Evolutionary conservation across 208 protist genomes (phyloP).

Genomic region (Crithidia acanthocephali): DNA sequence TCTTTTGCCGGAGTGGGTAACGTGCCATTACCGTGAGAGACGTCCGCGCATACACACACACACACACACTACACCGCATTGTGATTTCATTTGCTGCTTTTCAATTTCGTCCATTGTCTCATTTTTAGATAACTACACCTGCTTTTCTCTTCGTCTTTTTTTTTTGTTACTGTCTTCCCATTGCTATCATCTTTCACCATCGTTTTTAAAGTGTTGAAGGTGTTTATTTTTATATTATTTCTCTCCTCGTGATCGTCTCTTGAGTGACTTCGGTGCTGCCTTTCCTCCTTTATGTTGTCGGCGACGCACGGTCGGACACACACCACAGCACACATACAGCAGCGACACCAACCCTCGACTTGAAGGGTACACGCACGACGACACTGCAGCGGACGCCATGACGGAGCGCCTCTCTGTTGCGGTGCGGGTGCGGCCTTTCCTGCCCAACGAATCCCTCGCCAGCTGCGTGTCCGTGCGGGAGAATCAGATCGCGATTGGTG

Average conservation of each 20-base stretch:
- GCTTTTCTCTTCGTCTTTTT: constrained; percentile 20
- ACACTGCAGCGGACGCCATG: constrained; percentile 23
- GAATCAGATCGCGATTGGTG: constrained; percentile 87
- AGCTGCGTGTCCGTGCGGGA: constrained; percentile 53
- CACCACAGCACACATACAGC: too few relatives aligned
- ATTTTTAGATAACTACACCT: constrained; percentile 1
- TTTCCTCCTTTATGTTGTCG: too few relatives aligned
- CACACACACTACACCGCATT: too few relatives aligned
- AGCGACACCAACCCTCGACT: background rate
- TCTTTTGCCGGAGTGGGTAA: too few relatives aligned
- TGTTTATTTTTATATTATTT: constrained; percentile 15
- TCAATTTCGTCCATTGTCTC: background rate
- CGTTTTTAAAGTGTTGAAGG: background rate
- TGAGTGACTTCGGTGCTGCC: background rate
- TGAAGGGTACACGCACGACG: too few relatives aligned
- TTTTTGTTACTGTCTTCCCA: background rate
- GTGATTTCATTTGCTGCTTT: too few relatives aligned
- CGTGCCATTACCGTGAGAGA: too few relatives aligned
- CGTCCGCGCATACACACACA: too few relatives aligned
- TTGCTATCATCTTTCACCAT: constrained; percentile 2
- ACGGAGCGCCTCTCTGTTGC: constrained; percentile 81
- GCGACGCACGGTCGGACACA: too few relatives aligned
- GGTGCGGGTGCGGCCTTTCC: constrained; percentile 89
- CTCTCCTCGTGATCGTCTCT: too few relatives aligned
- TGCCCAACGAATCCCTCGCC: constrained; percentile 63